Evolutionary conservation across 768 basidiomycete species (phyloP), one percentile per base, ranked within the genome.

Genomic region (Boletus edulis): DNA sequence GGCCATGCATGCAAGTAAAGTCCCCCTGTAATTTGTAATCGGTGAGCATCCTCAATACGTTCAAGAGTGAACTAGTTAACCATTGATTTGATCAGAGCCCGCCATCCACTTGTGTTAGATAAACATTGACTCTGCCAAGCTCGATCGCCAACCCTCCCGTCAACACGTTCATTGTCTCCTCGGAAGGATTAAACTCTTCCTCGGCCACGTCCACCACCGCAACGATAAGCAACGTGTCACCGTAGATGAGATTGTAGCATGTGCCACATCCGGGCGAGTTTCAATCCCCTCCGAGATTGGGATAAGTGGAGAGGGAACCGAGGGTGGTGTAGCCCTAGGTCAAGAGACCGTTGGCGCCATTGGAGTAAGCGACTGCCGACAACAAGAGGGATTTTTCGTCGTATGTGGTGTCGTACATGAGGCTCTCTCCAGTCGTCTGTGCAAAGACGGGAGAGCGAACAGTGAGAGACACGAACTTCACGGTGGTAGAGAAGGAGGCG

Each of bases 131-230:
- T 27, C 77, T 69, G 10, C 85, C 85, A 24, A 81, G 63, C 35
- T 74, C 62, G 39, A 66, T 72, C 0, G 78, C 85, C 60, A 79
- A 69, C 37, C 72, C 74, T 46, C 72, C 68, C 12, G 84, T 85
- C 55, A 85, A 64, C 14, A 60, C 61, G 56, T 85, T 78, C 81
- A 85, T 80, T 17, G 83, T 81, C 20, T 62, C 68, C 57, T 76
- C 61, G 1, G 81, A 76, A 22, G 84, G 66, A 52, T 81, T 81
- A 59, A 81, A 83, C 14, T 4, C 38, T 17, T 39, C 38, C 8
- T 61, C 57, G 13, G 45, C 46, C 37, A 17, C 14, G 17, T 72
- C 74, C 7, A 75, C 61, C 8, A 71, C 74, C 50, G 70, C 51
- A 5, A 66, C 47, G 14, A 15, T 1, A 41, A 75, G 35, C 2